Evolutionary conservation across 1,284 basidiomycete species (phyloP), one percentile per base, ranked within the genome.

Genomic region (Puccinia hordei): DNA sequence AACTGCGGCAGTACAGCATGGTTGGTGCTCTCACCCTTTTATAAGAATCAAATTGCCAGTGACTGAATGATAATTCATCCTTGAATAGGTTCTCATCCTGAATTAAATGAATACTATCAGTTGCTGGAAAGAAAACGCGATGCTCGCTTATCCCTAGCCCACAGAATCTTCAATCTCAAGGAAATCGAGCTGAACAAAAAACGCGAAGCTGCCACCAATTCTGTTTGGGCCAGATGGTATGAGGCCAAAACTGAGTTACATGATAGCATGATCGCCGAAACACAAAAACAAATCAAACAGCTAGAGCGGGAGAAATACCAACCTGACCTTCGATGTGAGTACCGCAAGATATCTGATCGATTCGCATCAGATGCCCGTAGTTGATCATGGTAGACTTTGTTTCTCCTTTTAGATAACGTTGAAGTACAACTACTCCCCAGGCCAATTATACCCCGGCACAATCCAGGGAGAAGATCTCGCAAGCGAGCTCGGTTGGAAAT

Each of bases 1-100:
- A 83, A 87, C 88, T 81, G 87, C 88, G 38, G 87, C 88, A 85
- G 86, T 90, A 59, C 82, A 88, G 46, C 85, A 87, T 75, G 88
- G 88, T 88, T 74, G 74, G 87, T 79, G 3, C 27, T n/a, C 33
- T 10, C 30, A 15, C 17, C 53, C 24, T 22, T 44, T n/a, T 22
- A 27, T 72, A 3, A 66, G 55, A 24, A 57, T 30, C n/a, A 38
- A n/a, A 41, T 69, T 4, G 10, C 5, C 27, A 33, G 44, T 53
- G 24, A 73, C 51, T 73, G 10, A 57, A 35, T 73, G 5, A n/a
- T 73, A 51, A 12, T 13, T n/a, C 15, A 13, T 17, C 15, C 15
- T 22, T 65, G 2, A 17, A 33, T 33, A 80, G 78, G 69, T 57
- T 73, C 78, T 4, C 78, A 80, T 66, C 78, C 78, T 35, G 78